Conservation (phyloP, 2,329 filamentous ascomycete species). For the Exserohilum turcica region DNA sequence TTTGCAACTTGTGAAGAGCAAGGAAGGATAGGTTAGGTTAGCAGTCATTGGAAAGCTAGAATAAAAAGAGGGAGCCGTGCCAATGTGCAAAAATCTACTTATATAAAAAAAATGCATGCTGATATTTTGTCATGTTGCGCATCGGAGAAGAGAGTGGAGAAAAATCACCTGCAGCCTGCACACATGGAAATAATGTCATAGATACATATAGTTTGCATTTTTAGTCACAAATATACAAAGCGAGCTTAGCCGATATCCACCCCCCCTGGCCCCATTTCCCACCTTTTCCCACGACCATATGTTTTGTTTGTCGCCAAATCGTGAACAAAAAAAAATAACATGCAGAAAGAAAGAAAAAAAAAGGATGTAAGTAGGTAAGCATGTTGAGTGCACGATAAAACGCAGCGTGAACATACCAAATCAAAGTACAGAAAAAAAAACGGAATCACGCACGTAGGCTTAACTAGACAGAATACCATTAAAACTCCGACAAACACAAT, state of each 20-base stretch:
- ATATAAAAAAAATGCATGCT: too few relatives aligned
- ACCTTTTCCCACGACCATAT: slow-evolving; percentile 11
- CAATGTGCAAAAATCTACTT: too few relatives aligned
- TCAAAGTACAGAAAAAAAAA: not conserved
- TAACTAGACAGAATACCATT: slow-evolving; percentile 14
- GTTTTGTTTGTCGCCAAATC: slow-evolving; percentile 14
- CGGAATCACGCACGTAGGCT: not conserved
- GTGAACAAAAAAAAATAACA: not conserved
- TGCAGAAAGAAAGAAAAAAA: not conserved
- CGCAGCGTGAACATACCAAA: too few relatives aligned
- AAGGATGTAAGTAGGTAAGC: not conserved
- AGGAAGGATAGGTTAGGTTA: too few relatives aligned
- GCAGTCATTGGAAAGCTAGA: too few relatives aligned
- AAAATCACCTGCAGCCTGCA: too few relatives aligned
- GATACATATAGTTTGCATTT: slow-evolving; percentile 7
- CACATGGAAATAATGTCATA: too few relatives aligned
- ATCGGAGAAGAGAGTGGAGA: too few relatives aligned
- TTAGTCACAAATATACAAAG: slow-evolving; percentile 17
- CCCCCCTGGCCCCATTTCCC: slow-evolving; percentile 4
- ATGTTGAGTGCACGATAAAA: slow-evolving; percentile 14
- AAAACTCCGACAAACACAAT: slow-evolving; percentile 9
- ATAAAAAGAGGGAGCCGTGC: too few relatives aligned
- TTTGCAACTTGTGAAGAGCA: too few relatives aligned
- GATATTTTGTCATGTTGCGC: too few relatives aligned
- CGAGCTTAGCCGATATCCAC: slow-evolving; percentile 12